Base-by-base conservation (phyloP, 2,329 filamentous ascomycete species). In the Nemania diffusa region DNA sequence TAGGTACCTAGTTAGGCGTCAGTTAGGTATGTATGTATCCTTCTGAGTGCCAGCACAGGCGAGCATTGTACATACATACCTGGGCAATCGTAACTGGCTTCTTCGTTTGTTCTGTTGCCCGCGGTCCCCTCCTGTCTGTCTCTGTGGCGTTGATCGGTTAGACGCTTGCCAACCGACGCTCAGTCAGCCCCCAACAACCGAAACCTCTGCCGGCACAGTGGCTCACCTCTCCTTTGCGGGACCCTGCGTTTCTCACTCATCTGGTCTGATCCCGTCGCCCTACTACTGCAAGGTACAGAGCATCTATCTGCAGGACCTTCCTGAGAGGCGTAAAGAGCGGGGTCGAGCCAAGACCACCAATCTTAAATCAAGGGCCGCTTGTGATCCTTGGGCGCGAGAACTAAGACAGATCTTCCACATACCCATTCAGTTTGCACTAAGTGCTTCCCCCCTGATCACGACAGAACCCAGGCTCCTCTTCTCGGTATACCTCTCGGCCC, bases 211-310 rank as follows among this genome's bases (percentile, higher is more conserved):
- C 53, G 27, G 40, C n/a, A 56, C 24, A 17, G n/a, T 53, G n/a
- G 29, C n/a, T 42, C 46, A 34, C 20, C 34, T 40, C 34, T 40
- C 8, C 34, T 40, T 7, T 40, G 34, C 34, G 34, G 61, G 57
- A 61, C 57, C 61, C 52, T 67, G 60, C 61, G 50, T 61, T 51
- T 57, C 48, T 46, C 48, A 60, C 50, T 67, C 57, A 51, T 60
- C 44, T 29, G 22, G 26, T 51, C 26, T 51, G 48, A 51, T 22
- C n/a, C 48, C 26, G 48, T 27, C 6, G 8, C 24, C 24, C 62
- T 68, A 65, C 68, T 68, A 65, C 68, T 70, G 68, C 68, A 70
- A 70, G 68, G 68, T 70, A 70, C 68, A 60, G 62, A 48, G 58
- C 57, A 37, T 62, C 57, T 40, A 26, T 27, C 57, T 70, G 65